These are phyloP conservation scores for Stachybotrys elegans DNA, from an alignment of 2,329 filamentous ascomycete genomes.

Conservation along the genomic window DNA sequence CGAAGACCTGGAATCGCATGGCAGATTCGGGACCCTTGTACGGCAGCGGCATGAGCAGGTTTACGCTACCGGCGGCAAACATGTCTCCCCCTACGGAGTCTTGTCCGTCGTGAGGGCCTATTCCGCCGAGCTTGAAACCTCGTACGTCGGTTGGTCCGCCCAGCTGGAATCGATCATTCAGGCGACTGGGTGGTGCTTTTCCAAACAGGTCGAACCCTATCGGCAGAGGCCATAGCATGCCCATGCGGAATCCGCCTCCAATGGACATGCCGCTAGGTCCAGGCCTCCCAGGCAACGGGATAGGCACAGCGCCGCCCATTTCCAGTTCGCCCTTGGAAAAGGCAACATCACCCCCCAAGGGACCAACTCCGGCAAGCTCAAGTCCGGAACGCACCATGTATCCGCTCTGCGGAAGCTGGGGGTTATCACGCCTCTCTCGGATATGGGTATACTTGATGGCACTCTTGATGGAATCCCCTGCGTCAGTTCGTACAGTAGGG, in stretches of 20 bases:
- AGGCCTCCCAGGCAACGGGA: conserved; percentile 64
- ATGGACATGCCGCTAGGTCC: conserved; percentile 75
- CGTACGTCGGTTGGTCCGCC: conserved; percentile 93
- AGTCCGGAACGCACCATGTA: conserved; percentile 73
- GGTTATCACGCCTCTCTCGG: conserved; percentile 76
- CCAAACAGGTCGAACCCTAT: conserved; percentile 48
- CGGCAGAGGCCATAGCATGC: conserved; percentile 77
- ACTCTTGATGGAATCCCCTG: conserved; percentile 87
- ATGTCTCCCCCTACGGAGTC: conserved; percentile 90
- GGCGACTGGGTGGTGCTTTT: conserved; percentile 62
- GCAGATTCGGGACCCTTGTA: conserved; percentile 77
- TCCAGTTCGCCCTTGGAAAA: conserved; percentile 93
- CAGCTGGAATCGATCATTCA: conserved; percentile 94
- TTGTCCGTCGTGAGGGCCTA: conserved; percentile 79
- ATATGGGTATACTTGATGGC: conserved; percentile 77
- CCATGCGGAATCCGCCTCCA: conserved; percentile 74
- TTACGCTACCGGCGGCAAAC: conserved; percentile 84
- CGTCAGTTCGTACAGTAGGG: conserved; percentile 75
- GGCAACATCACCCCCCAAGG: conserved; percentile 81
- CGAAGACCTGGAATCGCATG: conserved; percentile 81
- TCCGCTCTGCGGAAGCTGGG: conserved; percentile 76
- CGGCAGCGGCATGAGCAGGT: conserved; percentile 80
- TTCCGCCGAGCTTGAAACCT: conserved; percentile 83
- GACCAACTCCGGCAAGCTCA: conserved; percentile 84
- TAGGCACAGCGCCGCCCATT: conserved; percentile 67